These are phyloP conservation scores for Cylindrodendrum hubeiense DNA, from an alignment of 2,329 filamentous ascomycete genomes.

Conservation along the genomic window DNA sequence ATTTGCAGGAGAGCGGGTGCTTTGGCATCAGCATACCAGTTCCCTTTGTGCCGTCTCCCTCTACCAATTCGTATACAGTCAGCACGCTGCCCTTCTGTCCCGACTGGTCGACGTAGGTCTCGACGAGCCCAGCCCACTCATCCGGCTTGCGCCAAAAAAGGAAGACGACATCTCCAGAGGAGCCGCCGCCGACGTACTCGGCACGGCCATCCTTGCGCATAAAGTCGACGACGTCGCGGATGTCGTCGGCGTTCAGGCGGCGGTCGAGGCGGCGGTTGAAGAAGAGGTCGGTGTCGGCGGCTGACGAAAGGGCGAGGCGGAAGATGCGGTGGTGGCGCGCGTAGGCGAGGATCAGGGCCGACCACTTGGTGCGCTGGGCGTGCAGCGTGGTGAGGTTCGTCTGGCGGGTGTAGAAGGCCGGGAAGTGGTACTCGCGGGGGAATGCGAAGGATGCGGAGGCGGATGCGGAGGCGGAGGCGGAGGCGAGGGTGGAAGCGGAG, in stretches of 20 bases:
- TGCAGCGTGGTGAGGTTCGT: constrained; percentile 79
- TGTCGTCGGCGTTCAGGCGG: constrained; percentile 62
- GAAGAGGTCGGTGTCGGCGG: constrained; percentile 69
- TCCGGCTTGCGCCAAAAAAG: constrained; percentile 89
- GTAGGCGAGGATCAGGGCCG: constrained; percentile 86
- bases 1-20: not conserved
- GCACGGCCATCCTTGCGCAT: constrained; percentile 71
- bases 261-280: constrained; percentile 67
- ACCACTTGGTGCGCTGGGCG: constrained; percentile 87
- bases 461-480: constrained; percentile 26
- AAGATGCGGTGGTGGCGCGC: constrained; percentile 82
- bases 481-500: constrained; percentile 5
- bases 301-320: constrained; percentile 74
- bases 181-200: constrained; percentile 70
- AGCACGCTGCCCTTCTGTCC: constrained; percentile 90
- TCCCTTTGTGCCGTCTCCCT: constrained; percentile 83
- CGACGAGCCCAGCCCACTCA: constrained; percentile 87
- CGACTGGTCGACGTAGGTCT: constrained; percentile 87
- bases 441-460: constrained; percentile 60
- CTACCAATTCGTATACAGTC: constrained; percentile 90
- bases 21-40: constrained; percentile 67
- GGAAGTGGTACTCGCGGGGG: constrained; percentile 79
- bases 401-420: constrained; percentile 88
- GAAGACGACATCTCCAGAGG: constrained; percentile 67
- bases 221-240: constrained; percentile 69